Evolutionary conservation across 2,329 filamentous ascomycete genomes (phyloP), one percentile per base, ranked within the genome.

Genomic region (Pyrenochaeta sp.): DNA sequence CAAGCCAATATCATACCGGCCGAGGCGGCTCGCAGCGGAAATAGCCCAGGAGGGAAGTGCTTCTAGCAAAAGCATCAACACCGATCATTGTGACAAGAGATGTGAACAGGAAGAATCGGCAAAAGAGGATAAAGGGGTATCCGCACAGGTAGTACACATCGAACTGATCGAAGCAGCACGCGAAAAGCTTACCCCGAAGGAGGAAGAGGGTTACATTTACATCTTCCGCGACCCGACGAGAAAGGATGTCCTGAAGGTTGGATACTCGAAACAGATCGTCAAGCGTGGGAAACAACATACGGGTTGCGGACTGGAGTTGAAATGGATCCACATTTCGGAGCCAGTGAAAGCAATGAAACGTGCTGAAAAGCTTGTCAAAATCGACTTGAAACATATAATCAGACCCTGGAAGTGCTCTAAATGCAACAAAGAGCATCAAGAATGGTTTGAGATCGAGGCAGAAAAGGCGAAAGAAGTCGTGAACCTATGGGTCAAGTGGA

Each of bases 381-480:
- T 28, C 28, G 43, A 45, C 22, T 22, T 45, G 2, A 15, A 13
- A 5, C 43, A 45, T 28, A 5, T 45, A 13, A 28, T 22, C 43
- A 25, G 24, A 28, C 43, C 43, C 13, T 45, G 19, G 43, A 28
- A 27, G 22, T 45, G 43, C 28, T 28, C 24, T 27, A 27, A n/a
- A 28, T 45, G 43, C 28, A 27, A 22, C 28, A 36, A 32, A 22
- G 30, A 22, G 19, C 32, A 49, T 43, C 50, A 50, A 25, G 57
- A 60, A 51, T 49, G 46, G 46, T 49, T 49, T 19, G 19, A 49
- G n/a, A 22, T 37, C 46, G 24, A 28, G 13, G 24, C n/a, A 28
- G 15, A 28, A 28, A 28, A 25, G 43, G 43, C 43, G 15, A 25
- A 28, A 28, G 24, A 45, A 27, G 43, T 45, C 7, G 43, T 45